phyloP scores from a whole-genome alignment of 441 rosid genomes.

The Gossypium davidsonii region DNA sequence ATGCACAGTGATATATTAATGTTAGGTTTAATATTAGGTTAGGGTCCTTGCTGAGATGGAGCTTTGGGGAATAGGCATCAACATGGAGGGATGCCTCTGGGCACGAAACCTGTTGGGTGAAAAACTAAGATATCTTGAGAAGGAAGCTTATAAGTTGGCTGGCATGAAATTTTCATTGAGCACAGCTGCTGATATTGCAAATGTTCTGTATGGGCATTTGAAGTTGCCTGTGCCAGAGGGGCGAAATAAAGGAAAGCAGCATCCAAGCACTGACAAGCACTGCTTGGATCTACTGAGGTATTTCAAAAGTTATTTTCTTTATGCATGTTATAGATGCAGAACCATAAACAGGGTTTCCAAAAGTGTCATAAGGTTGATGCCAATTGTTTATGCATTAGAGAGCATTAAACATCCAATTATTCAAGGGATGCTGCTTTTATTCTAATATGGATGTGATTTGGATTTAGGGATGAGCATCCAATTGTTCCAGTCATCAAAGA shows the following conservation, averaged over 20 bases:
- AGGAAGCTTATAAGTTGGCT: constrained; percentile 75
- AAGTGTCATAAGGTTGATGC: not conserved
- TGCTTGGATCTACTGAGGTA: constrained; percentile 90
- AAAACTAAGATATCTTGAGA: constrained; percentile 75
- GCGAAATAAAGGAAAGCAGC: constrained; percentile 64
- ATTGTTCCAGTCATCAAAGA: constrained; percentile 82
- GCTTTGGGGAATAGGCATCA: constrained; percentile 89
- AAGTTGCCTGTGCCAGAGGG: constrained; percentile 73
- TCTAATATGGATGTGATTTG: constrained; percentile 23
- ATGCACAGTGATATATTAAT: constrained; percentile 14
- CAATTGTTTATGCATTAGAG: constrained; percentile 1
- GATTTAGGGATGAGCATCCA: constrained; percentile 86
- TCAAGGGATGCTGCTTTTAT: constrained; percentile 1
- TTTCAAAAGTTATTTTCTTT: constrained; percentile 4
- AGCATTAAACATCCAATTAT: not conserved
- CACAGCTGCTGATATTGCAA: constrained; percentile 85
- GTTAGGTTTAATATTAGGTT: constrained; percentile 44
- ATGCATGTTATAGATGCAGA: not conserved
- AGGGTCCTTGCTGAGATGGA: constrained; percentile 95
- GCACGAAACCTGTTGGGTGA: constrained; percentile 68
- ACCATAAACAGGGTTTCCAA: not conserved
- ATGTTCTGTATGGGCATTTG: constrained; percentile 74
- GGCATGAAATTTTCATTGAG: constrained; percentile 79
- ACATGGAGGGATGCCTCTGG: constrained; percentile 80
- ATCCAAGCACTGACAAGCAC: constrained; percentile 92